phyloP scores from a whole-genome alignment of 352 stramenopile species.

The Globisporangium ultimum region DNA sequence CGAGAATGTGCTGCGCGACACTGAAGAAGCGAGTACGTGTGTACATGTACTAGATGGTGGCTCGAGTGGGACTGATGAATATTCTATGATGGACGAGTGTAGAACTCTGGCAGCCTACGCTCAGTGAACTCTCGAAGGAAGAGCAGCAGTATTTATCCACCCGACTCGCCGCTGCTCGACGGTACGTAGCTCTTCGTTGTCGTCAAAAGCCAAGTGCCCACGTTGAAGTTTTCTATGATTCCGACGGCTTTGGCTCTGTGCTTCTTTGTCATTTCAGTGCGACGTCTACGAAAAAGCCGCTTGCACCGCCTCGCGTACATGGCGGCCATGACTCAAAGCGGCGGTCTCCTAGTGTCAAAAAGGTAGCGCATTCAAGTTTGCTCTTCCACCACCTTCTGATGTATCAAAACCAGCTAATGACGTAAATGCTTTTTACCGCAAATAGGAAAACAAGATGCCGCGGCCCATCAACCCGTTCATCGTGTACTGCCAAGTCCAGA shows the following conservation, averaged over 20 bases:
- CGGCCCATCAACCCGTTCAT: constrained; percentile 82
- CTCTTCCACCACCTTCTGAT: no score
- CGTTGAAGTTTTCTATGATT: background rate
- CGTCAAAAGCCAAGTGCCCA: background rate
- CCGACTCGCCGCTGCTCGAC: constrained; percentile 29
- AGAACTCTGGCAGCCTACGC: constrained; percentile 67
- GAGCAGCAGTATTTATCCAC: constrained; percentile 65
- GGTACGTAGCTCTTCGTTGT: constrained; percentile 21
- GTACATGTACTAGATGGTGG: no score
- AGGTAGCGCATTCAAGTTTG: constrained; percentile 10
- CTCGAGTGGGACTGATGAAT: no score
- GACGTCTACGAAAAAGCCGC: constrained; percentile 39
- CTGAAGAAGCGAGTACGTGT: constrained; percentile 34
- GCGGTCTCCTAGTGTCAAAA: no score
- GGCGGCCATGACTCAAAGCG: constrained; percentile 23
- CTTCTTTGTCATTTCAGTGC: constrained; percentile 22
- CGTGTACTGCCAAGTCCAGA: constrained; percentile 80
- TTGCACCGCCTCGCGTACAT: constrained; percentile 17
- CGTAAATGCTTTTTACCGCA: constrained; percentile 1
- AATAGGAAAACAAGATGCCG: constrained; percentile 34
- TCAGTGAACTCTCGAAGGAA: constrained; percentile 69
- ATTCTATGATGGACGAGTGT: background rate
- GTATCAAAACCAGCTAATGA: no score
- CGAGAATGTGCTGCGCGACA: constrained; percentile 44
- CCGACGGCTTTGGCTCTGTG: background rate